Percentiles rank a stretch among this genome's conserved stretches.
Evolutionary conservation across 2,329 filamentous ascomycete genomes (phyloP).

Genomic region (Pseudogymnoascus sp.): DNA sequence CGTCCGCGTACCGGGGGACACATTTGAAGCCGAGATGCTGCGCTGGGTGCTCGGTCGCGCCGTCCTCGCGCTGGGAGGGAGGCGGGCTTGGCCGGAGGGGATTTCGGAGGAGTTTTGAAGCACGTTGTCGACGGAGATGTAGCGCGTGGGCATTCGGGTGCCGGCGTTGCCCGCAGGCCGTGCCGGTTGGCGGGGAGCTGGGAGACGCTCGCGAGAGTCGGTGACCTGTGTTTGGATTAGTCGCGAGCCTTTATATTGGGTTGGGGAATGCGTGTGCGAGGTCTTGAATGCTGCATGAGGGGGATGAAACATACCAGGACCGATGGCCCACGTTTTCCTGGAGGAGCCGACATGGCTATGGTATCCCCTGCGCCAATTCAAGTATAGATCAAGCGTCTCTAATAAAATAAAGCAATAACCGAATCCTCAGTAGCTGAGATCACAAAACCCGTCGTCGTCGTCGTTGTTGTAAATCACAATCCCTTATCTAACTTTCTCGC

Average conservation of each 20-base stretch:
- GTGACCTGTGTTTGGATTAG: slow-evolving; percentile 39
- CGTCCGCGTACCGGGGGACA: slow-evolving; percentile 32
- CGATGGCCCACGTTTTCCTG: slow-evolving; percentile 47
- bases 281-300: slow-evolving; percentile 4
- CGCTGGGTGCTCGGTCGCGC: slow-evolving; percentile 36
- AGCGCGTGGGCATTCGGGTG: slow-evolving; percentile 50
- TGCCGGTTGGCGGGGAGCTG: slow-evolving; percentile 30
- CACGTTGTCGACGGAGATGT: slow-evolving; percentile 88
- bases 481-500: not conserved
- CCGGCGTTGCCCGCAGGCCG: slow-evolving; percentile 22
- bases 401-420: not conserved
- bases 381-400: not conserved
- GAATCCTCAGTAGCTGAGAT: not conserved
- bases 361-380: not conserved
- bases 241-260: slow-evolving; percentile 6
- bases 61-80: slow-evolving; percentile 46
- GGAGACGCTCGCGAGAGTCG: slow-evolving; percentile 44
- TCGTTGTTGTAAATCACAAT: not conserved
- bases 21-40: slow-evolving; percentile 36
- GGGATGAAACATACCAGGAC: slow-evolving; percentile 41
- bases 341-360: slow-evolving; percentile 11
- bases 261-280: slow-evolving; percentile 25
- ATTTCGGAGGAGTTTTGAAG: slow-evolving; percentile 91
- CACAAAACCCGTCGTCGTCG: not conserved
- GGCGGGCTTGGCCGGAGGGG: slow-evolving; percentile 82